phyloP scores from a whole-genome alignment of 2,329 filamentous ascomycete genomes.

The Claviceps sp. region DNA sequence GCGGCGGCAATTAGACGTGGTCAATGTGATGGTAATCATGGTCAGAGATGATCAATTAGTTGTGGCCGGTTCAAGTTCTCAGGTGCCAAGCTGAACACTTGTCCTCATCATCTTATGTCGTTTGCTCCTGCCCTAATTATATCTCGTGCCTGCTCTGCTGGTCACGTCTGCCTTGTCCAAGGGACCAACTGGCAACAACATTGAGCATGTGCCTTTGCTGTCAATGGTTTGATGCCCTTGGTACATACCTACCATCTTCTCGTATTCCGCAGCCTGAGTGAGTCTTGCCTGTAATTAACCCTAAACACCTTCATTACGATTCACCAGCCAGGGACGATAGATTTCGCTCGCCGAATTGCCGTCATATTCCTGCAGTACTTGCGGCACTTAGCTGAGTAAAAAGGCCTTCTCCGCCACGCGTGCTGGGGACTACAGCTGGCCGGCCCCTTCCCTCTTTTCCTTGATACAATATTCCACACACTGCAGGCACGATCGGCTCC shows the following conservation, averaged over 20 bases:
- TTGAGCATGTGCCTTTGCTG: background rate
- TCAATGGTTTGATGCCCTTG: background rate
- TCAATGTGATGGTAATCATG: too few species aligned
- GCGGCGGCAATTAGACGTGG: background rate
- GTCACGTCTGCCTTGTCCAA: conserved; percentile 1
- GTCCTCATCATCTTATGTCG: too few species aligned
- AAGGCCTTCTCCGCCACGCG: background rate
- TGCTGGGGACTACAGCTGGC: background rate
- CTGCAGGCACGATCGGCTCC: conserved; percentile 1
- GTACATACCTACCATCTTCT: background rate
- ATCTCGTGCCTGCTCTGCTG: background rate
- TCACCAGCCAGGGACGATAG: background rate
- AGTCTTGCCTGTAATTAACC: conserved; percentile 3
- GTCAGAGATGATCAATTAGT: background rate
- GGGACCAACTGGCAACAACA: background rate
- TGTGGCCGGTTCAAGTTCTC: background rate
- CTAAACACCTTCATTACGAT: background rate
- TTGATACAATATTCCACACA: background rate
- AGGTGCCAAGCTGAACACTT: background rate
- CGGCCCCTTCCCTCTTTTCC: background rate
- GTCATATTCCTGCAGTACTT: background rate
- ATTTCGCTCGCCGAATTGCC: background rate
- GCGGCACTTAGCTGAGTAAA: conserved; percentile 1
- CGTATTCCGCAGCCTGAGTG: conserved; percentile 3
- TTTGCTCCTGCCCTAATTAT: too few species aligned